phyloP scores from a whole-genome alignment of 1,284 basidiomycete species.

The Exobasidium rhododendri region DNA sequence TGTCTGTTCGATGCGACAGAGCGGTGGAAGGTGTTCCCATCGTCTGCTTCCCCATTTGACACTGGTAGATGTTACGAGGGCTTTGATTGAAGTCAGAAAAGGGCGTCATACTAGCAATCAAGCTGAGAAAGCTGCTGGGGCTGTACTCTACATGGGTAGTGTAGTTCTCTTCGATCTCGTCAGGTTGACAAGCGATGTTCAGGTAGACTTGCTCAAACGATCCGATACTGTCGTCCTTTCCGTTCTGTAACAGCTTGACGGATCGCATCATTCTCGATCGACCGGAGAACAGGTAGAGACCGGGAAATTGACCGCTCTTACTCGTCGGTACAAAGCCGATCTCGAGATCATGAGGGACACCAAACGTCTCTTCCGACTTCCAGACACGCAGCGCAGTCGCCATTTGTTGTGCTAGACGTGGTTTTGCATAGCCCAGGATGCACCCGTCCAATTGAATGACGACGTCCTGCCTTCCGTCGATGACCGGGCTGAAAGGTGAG shows the following conservation, averaged over 20 bases:
- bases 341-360: conserved; percentile 86
- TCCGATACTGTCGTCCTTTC: conserved; percentile 82
- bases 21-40: conserved; percentile 98
- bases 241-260: conserved; percentile 84
- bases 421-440: conserved; percentile 90
- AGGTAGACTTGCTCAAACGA: conserved; percentile 99
- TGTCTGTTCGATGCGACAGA: conserved; percentile 86
- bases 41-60: conserved; percentile 98
- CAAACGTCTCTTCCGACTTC: conserved; percentile 83
- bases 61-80: conserved; percentile 65
- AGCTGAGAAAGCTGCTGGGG: conserved; percentile 90
- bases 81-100: conserved; percentile 89
- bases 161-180: conserved; percentile 78
- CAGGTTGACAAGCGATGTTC: conserved; percentile 88
- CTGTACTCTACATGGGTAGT: conserved; percentile 85
- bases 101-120: conserved; percentile 65
- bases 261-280: conserved; percentile 96
- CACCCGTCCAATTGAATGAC: conserved; percentile 91
- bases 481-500: conserved; percentile 70
- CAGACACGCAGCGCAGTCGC: conserved; percentile 81
- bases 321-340: conserved; percentile 87
- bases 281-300: conserved; percentile 86
- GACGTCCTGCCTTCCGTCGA: conserved; percentile 77
- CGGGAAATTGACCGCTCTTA: conserved; percentile 93
- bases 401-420: conserved; percentile 71